Evolutionary conservation across 371 early-diverging fungal species (phyloP).

Genomic region (Rhizomucor miehei): DNA sequence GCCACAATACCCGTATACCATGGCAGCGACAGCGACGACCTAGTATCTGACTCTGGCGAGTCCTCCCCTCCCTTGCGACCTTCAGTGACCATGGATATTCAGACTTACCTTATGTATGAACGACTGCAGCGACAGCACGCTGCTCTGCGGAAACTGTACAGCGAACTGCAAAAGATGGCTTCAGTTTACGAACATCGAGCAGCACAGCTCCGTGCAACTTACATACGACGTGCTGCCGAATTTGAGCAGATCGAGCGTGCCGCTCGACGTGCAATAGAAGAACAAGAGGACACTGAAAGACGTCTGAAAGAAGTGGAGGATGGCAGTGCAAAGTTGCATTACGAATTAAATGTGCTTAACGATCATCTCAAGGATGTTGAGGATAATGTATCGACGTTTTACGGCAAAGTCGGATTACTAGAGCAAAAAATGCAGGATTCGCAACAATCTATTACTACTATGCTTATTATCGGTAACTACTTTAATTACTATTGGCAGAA

Average conservation of each 20-base stretch:
- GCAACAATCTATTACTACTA: constrained; percentile 43
- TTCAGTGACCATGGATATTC: constrained; percentile 26
- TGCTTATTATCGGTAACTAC: constrained; percentile 48
- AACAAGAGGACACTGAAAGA: constrained; percentile 29
- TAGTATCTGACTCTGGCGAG: neutral
- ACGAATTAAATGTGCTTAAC: constrained; percentile 43
- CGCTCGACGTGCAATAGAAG: constrained; percentile 24
- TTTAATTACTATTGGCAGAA: constrained; percentile 48
- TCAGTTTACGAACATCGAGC: constrained; percentile 30
- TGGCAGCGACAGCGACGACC: constrained; percentile 4
- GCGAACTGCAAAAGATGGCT: constrained; percentile 24
- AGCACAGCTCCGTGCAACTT: constrained; percentile 22
- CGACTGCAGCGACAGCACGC: constrained; percentile 32
- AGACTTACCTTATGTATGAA: constrained; percentile 39
- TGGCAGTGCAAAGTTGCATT: constrained; percentile 40
- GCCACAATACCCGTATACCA: constrained; percentile 10
- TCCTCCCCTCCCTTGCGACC: constrained; percentile 10
- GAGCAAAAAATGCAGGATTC: constrained; percentile 48
- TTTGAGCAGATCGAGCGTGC: constrained; percentile 29
- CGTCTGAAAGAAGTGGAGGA: constrained; percentile 38
- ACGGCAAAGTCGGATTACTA: constrained; percentile 35
- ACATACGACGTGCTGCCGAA: constrained; percentile 22
- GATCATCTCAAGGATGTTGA: constrained; percentile 46
- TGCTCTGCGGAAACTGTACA: constrained; percentile 16
- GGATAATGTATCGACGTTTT: constrained; percentile 42